Base-by-base conservation (phyloP, 78 protist genomes). In the Anaeramoeba ignava region DNA sequence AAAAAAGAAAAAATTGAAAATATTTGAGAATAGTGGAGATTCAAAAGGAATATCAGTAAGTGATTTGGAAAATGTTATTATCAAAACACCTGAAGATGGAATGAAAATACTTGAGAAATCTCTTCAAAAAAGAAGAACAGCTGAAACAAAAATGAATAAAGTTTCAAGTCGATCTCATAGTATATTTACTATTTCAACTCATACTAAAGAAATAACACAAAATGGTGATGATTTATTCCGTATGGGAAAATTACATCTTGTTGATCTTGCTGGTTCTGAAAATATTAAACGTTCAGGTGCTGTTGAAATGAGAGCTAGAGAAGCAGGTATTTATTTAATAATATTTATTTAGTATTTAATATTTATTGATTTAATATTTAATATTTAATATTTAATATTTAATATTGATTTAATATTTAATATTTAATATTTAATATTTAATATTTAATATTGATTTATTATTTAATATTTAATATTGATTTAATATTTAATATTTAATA, bases 251-350 rank as follows among this genome's bases (percentile, higher is more conserved):
- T 79, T 96, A 81, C 88, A 95, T 87, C 85, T 96, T 68, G 98
- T 96, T 3, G 98, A 95, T 87, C 83, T 95, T 17, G 98, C 98
- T 1, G 98, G 98, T 34, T 81, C 89, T 0, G 98, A 96, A 82
- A 91, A 91, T 87, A 89, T 95, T 34, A 91, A 90, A 34, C 83
- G 91, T 68, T 81, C 92, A 41, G 97, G 96, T 0, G 93, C 93
- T n/a, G 34, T 1, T 0, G 33, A 42, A 2, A 41, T 36, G 17
- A 68, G 83, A 0, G 85, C 80, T 80, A 79, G 40, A 12, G 91
- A 96, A 86, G 96, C 97, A 0, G 91, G 93, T n/a, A n/a, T n/a
- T n/a, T n/a, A n/a, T n/a, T n/a, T n/a, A n/a, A n/a, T n/a, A n/a
- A n/a, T n/a, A n/a, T n/a, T n/a, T n/a, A n/a, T n/a, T n/a, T n/a